A percentile compares a stretch with the other conserved stretches of the same genome.
Evolutionary conservation across 1,284 basidiomycete genomes (phyloP).

Genomic region (Ganoderma multipileum): DNA sequence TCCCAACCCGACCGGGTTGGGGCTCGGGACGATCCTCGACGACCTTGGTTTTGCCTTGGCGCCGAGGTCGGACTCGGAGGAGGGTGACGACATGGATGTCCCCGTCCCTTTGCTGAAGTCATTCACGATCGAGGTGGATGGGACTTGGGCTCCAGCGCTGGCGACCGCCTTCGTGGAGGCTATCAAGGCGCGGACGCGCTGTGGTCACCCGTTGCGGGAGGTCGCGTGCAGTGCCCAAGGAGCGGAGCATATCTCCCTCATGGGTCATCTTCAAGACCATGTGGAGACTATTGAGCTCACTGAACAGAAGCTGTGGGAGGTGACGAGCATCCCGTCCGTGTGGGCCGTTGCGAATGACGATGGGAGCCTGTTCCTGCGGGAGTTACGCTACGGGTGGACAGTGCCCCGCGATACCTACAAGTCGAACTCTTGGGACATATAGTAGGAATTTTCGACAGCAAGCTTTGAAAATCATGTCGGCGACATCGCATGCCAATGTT

Average conservation of each 20-base stretch:
- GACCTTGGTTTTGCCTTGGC: not conserved
- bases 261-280: not conserved
- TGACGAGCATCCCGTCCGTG: not conserved
- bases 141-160: not conserved
- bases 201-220: not conserved
- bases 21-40: not conserved
- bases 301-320: not conserved
- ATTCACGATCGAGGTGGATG: not conserved
- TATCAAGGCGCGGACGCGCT: not conserved
- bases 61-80: too few species aligned
- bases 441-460: not conserved
- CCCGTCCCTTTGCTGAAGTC: not conserved
- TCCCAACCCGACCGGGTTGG: too few species aligned
- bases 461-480: not conserved
- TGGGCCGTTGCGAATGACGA: not conserved
- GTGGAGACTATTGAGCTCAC: not conserved
- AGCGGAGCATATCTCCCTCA: not conserved
- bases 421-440: not conserved
- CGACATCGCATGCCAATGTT: too few species aligned
- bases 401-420: not conserved
- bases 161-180: not conserved
- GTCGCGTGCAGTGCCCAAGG: not conserved
- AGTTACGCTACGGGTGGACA: not conserved
- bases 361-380: not conserved
- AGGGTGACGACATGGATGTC: not conserved